phyloP scores from a whole-genome alignment of 495 filamentous ascomycete species.

The Aspergillus egyptiacus region DNA sequence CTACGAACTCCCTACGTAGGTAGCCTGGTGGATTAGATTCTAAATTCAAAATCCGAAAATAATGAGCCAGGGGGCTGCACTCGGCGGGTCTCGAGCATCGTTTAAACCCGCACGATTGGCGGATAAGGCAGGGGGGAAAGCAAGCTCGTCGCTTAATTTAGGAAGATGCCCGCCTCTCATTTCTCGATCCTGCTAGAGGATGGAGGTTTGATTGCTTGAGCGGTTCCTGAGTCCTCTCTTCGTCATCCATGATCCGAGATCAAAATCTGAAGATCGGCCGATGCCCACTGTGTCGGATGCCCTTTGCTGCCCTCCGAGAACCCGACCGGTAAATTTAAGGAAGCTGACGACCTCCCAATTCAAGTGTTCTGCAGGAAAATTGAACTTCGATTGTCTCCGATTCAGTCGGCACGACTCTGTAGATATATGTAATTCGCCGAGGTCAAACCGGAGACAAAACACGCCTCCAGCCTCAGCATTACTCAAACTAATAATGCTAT shows the following conservation, averaged over 20 bases:
- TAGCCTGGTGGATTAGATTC: no score
- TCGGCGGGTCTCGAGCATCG: constrained; percentile 16
- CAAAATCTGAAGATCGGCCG: constrained; percentile 15
- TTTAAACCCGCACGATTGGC: constrained; percentile 24
- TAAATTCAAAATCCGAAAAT: constrained; percentile 12
- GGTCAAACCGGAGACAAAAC: no score
- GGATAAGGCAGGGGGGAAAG: constrained; percentile 7
- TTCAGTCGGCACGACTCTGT: no score
- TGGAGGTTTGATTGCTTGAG: constrained; percentile 11
- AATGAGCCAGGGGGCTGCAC: constrained; percentile 20
- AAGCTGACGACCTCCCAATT: no score
- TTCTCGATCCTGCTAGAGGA: constrained; percentile 9
- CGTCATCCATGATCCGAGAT: constrained; percentile 13
- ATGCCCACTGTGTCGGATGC: neutral
- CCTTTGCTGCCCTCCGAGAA: no score
- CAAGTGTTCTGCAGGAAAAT: no score
- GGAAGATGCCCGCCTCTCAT: constrained; percentile 14
- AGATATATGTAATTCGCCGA: no score
- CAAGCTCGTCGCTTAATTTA: constrained; percentile 10
- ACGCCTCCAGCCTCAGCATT: no score
- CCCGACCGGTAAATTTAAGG: no score
- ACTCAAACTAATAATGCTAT: neutral
- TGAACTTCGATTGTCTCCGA: no score
- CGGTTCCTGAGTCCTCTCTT: constrained; percentile 12
- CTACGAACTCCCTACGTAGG: no score